phyloP scores from a whole-genome alignment of 352 stramenopile genomes.

The Pythium sukuiense region DNA sequence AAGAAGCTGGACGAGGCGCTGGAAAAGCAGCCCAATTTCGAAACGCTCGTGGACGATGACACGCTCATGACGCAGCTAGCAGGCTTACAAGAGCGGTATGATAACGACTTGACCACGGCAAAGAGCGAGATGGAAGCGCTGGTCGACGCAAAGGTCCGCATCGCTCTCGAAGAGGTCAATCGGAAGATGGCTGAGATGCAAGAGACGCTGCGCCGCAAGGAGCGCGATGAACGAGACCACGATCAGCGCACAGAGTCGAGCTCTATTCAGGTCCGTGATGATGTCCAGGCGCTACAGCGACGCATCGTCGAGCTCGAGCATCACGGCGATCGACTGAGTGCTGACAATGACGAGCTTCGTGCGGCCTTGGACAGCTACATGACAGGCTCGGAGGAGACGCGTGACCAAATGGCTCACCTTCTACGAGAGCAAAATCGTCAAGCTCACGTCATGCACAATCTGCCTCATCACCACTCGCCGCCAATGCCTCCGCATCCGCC shows the following conservation, averaged over 20 bases:
- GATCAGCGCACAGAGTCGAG: constrained; percentile 2
- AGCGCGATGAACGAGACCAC: constrained; percentile 1
- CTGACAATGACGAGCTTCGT: constrained; percentile 17
- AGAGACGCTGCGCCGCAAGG: constrained; percentile 1
- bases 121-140: constrained; percentile 28
- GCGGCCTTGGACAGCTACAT: not conserved
- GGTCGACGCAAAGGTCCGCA: constrained; percentile 24
- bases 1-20: constrained; percentile 21
- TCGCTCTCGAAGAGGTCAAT: constrained; percentile 14
- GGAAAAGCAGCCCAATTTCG: constrained; percentile 31
- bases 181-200: constrained; percentile 11
- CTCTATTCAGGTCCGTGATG: constrained; percentile 1
- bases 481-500: constrained; percentile 3
- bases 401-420: constrained; percentile 9
- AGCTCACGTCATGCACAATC: not conserved
- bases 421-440: constrained; percentile 8
- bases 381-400: not conserved
- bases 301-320: constrained; percentile 22
- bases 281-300: constrained; percentile 9
- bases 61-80: constrained; percentile 53
- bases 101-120: constrained; percentile 36
- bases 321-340: not conserved
- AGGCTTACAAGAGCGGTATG: constrained; percentile 50
- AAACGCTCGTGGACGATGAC: constrained; percentile 44
- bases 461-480: constrained; percentile 15